Evolutionary conservation across 169 alveolate genomes (phyloP).

Genomic region (Plasmodium gallinaceum): DNA sequence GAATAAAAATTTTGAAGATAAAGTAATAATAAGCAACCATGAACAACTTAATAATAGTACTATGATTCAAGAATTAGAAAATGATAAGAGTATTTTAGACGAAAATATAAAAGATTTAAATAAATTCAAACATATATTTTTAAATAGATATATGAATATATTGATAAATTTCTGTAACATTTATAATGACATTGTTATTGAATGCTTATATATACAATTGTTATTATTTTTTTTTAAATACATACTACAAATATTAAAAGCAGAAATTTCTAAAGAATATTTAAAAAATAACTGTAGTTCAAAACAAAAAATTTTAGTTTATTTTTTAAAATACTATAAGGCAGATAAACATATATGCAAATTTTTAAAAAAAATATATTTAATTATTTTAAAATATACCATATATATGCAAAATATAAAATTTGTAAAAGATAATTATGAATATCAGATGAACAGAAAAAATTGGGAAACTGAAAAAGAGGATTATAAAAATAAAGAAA

Average conservation of each 20-base stretch:
- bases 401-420: conserved; percentile 52
- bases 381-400: conserved; percentile 49
- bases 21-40: background rate
- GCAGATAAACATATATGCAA: conserved; percentile 37
- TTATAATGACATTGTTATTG: conserved; percentile 66
- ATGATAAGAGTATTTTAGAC: background rate
- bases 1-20: background rate
- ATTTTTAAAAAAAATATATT: conserved; percentile 34
- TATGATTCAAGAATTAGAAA: background rate
- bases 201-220: conserved; percentile 55
- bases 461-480: background rate
- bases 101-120: conserved; percentile 5
- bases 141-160: conserved; percentile 56
- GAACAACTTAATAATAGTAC: background rate
- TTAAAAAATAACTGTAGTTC: background rate
- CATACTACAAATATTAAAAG: conserved; percentile 24
- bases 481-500: background rate
- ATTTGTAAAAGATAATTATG: background rate
- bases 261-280: conserved; percentile 27
- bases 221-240: conserved; percentile 57
- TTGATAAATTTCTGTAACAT: conserved; percentile 41
- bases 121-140: conserved; percentile 20
- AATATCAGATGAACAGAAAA: background rate
- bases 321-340: conserved; percentile 45
- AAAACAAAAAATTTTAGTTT: conserved; percentile 18